Percentiles rank a stretch among this genome's conserved stretches.
phyloP scores from a whole-genome alignment of 2,329 filamentous ascomycete species.

The Magnaporthiopsis incrustans region DNA sequence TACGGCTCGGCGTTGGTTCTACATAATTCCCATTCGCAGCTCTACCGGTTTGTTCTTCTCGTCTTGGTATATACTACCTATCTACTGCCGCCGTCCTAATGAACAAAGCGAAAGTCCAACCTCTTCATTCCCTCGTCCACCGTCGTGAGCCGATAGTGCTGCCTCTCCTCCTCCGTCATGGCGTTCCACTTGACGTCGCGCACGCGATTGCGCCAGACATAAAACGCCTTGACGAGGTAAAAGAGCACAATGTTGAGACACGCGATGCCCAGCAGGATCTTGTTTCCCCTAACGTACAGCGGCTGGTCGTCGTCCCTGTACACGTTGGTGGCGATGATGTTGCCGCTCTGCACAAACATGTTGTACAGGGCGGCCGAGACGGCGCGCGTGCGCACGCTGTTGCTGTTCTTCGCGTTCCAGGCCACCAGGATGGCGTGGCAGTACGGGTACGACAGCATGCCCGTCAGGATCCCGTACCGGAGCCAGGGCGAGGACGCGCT shows the following conservation, averaged over 20 bases:
- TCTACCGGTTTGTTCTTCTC: not conserved
- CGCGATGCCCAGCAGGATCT: constrained; percentile 41
- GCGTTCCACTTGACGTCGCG: constrained; percentile 38
- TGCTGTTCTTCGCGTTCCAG: constrained; percentile 50
- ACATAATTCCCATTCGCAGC: too few relatives aligned
- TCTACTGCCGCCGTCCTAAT: constrained; percentile 15
- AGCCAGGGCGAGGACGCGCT: constrained; percentile 34
- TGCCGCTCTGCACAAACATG: constrained; percentile 29
- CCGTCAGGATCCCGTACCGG: constrained; percentile 40
- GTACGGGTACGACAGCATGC: constrained; percentile 46
- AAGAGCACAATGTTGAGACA: constrained; percentile 42
- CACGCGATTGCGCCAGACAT: constrained; percentile 39
- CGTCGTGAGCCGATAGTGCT: constrained; percentile 37
- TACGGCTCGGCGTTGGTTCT: not conserved
- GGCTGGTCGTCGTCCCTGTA: constrained; percentile 48
- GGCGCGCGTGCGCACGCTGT: constrained; percentile 49
- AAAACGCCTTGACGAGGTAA: constrained; percentile 43
- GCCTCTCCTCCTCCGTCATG: constrained; percentile 39
- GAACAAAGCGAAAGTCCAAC: constrained; percentile 34
- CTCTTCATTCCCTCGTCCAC: constrained; percentile 35
- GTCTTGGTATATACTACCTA: too few relatives aligned
- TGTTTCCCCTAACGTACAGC: constrained; percentile 46
- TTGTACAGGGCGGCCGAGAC: constrained; percentile 54
- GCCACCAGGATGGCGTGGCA: constrained; percentile 52
- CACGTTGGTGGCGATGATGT: constrained; percentile 30